Evolutionary conservation across 441 rosid genomes (phyloP).

Genomic region (Viola pubescens): DNA sequence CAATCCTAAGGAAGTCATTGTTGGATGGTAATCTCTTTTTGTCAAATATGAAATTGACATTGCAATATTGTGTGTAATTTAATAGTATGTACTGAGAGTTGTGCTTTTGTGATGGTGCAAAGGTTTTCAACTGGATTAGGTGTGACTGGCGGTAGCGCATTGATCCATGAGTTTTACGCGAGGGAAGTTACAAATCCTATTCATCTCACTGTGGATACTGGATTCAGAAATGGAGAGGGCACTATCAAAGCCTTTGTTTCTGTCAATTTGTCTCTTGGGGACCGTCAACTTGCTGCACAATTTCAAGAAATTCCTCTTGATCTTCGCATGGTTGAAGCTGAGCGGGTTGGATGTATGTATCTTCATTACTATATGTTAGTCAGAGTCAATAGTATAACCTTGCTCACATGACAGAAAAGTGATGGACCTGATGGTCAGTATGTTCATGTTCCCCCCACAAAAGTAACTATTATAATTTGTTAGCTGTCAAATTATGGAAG

Average conservation of each 20-base stretch:
- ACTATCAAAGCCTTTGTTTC: conserved; percentile 76
- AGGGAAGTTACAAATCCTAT: conserved; percentile 80
- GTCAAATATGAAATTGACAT: not conserved
- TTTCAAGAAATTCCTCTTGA: conserved; percentile 94
- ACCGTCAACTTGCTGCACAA: conserved; percentile 74
- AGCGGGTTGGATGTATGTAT: conserved; percentile 81
- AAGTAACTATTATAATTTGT: not conserved
- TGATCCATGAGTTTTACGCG: conserved; percentile 89
- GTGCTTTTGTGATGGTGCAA: conserved; percentile 3
- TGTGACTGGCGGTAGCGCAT: conserved; percentile 80
- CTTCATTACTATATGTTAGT: not conserved
- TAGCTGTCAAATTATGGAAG: not conserved
- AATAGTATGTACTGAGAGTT: not conserved
- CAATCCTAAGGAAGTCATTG: conserved; percentile 86
- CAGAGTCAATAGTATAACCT: not conserved
- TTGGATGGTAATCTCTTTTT: conserved; percentile 62
- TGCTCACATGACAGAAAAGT: not conserved
- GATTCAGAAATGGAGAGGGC: conserved; percentile 68
- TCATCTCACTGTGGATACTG: conserved; percentile 81
- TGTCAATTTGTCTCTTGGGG: conserved; percentile 69
- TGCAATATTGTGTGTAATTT: not conserved
- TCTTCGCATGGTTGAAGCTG: conserved; percentile 89
- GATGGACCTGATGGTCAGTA: too few species aligned
- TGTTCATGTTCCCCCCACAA: not conserved
- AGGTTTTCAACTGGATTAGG: conserved; percentile 96